Conservation (phyloP, 768 basidiomycete genomes). For the Leccinum longicurvipes region DNA sequence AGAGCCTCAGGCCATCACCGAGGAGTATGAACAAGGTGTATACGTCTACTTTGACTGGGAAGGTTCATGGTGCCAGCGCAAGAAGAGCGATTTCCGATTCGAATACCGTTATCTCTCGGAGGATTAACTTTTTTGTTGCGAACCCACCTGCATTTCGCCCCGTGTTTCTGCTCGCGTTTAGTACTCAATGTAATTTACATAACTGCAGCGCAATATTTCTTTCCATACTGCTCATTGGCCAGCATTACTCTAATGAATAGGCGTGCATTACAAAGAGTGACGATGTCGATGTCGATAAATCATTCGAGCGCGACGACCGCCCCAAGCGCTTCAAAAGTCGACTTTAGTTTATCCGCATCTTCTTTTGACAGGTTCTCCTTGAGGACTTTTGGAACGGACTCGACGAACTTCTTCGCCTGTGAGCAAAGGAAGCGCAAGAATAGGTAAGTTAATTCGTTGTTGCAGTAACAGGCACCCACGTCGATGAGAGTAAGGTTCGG, state of each 20-base stretch:
- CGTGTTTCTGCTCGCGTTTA: constrained; percentile 13
- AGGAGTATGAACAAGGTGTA: constrained; percentile 98
- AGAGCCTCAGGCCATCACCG: constrained; percentile 97
- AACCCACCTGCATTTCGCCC: constrained; percentile 1
- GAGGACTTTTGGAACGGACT: constrained; percentile 86
- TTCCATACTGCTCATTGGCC: constrained; percentile 14
- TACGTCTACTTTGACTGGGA: constrained; percentile 99
- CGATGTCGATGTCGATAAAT: constrained; percentile 16
- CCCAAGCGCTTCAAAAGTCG: constrained; percentile 85
- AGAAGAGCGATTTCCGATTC: constrained; percentile 97
- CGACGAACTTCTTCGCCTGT: constrained; percentile 99
- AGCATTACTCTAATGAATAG: constrained; percentile 15
- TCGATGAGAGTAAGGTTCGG: constrained; percentile 97
- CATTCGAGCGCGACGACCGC: constrained; percentile 85
- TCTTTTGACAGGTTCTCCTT: constrained; percentile 97
- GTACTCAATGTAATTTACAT: constrained; percentile 24
- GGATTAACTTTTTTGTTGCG: constrained; percentile 38
- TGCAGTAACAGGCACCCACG: constrained; percentile 46
- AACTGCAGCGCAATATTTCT: constrained; percentile 20
- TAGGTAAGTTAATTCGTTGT: not conserved
- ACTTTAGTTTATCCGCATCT: constrained; percentile 94
- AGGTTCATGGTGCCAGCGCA: constrained; percentile 96
- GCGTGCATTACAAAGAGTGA: constrained; percentile 10
- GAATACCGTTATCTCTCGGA: constrained; percentile 95
- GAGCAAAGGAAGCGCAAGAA: not conserved